Base-by-base conservation (phyloP, 345 rosid species). In the Hevea brasiliensis region DNA sequence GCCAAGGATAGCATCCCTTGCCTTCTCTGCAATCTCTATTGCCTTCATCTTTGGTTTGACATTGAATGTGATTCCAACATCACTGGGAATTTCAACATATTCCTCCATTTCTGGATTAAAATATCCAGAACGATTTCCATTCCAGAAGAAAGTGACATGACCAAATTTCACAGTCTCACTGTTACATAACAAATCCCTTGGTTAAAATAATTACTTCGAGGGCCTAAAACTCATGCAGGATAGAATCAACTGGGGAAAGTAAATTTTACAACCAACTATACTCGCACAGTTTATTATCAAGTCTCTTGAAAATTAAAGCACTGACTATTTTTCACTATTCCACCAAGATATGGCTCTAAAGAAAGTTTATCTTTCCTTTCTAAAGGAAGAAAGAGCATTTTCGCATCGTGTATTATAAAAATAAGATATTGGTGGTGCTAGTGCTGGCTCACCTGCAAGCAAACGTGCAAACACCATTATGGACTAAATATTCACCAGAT, bases 121-220 rank as follows among this genome's bases (percentile, higher is more conserved):
- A 75, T 58, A 95, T 56, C 99, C 99, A 57, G 98, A 95, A 20
- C 97, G 90, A 78, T 95, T 95, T 62, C 99, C 99, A 65, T 95
- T 95, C 99, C 99, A 92, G 85, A 95, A 95, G 86, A 92, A 95
- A 23, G 99, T 92, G 58, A 95, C 98, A 54, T 92, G 98, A 14
- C 97, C 98, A 81, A 95, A 92, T 81, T 95, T 95, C 65, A 95
- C 97, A 13, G 99, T 95, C 83, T 95, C 99, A 75, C 99, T 92
- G 84, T 57, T 11, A 24, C 44, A 44, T 26, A 79, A 48, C 60
- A 2, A 45, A 17, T 13, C 23, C 24, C n/a, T 53, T 2, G 6
- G 26, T 29, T 23, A 24, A 50, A 54, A 14, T 32, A 12, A 60
- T 48, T 26, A 21, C 8, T 2, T 3, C 0, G 8, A 11, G 75